A percentile compares a stretch with the other conserved stretches of the same genome.
These are phyloP conservation scores for Emericellopsis cladophorae DNA, from an alignment of 2,329 filamentous ascomycete genomes.

Conservation along the genomic window DNA sequence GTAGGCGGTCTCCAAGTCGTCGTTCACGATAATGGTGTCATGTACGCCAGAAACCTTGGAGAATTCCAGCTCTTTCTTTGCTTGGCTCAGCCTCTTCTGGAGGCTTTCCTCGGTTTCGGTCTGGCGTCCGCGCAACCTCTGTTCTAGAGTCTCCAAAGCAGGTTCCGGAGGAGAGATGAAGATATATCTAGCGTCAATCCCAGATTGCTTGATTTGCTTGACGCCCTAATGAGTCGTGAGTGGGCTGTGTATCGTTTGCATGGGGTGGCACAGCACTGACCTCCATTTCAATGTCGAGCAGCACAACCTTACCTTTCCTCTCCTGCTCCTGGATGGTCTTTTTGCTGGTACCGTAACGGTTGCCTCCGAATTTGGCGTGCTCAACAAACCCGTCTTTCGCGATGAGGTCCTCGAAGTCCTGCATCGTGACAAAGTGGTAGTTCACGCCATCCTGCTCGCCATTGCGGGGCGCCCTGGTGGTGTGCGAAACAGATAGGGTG, in stretches of 20 bases:
- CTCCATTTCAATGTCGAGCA: conserved; percentile 97
- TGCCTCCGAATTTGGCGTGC: conserved; percentile 72
- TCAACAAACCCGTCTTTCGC: conserved; percentile 69
- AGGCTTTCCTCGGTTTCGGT: conserved; percentile 69
- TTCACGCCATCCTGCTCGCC: conserved; percentile 67
- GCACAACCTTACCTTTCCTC: conserved; percentile 59
- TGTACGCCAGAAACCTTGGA: conserved; percentile 47
- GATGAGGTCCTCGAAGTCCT: conserved; percentile 56
- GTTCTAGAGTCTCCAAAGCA: conserved; percentile 50
- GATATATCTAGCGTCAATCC: conserved; percentile 64
- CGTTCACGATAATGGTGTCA: conserved; percentile 25
- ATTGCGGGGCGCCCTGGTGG: conserved; percentile 63
- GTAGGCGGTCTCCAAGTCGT: conserved; percentile 36
- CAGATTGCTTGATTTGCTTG: conserved; percentile 76
- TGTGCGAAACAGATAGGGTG: conserved; percentile 55
- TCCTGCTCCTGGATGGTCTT: conserved; percentile 65
- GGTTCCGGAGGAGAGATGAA: conserved; percentile 74
- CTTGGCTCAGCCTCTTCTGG: conserved; percentile 56
- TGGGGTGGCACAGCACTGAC: conserved; percentile 20
- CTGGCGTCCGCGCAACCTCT: conserved; percentile 58
- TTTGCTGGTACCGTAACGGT: conserved; percentile 78
- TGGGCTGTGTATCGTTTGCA: background rate
- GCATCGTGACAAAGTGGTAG: conserved; percentile 65
- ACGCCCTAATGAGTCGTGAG: conserved; percentile 20
- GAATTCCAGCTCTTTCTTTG: conserved; percentile 62